Percentiles rank a stretch among this genome's conserved stretches.
Conservation (phyloP, 345 rosid genomes). For the Salix brachista region DNA sequence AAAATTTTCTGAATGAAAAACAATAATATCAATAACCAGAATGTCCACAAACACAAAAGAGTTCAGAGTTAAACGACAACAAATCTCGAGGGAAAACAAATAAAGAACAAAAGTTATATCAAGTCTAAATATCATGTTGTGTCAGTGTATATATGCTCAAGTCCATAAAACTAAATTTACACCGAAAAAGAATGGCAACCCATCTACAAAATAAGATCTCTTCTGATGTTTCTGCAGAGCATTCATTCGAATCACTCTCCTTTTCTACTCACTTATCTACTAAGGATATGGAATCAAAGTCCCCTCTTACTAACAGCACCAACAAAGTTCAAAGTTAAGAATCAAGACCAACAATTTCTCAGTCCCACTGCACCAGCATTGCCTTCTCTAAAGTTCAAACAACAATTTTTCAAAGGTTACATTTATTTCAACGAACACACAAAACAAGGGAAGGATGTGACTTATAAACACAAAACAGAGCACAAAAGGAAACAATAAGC, state of each 20-base stretch:
- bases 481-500: no score
- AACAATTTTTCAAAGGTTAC: no score
- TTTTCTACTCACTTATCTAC: conserved; percentile 36
- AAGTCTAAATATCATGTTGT: not conserved
- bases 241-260: conserved; percentile 34
- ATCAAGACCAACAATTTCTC: conserved; percentile 13
- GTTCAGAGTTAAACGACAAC: not conserved
- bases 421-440: no score
- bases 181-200: conserved; percentile 27
- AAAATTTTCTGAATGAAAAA: not conserved
- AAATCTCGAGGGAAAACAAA: not conserved
- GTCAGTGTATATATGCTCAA: not conserved
- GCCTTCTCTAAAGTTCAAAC: no score
- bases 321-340: not conserved
- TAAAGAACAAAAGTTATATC: not conserved
- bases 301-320: conserved; percentile 3
- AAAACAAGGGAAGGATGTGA: no score
- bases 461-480: no score
- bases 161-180: not conserved
- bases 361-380: no score
- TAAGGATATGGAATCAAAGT: conserved; percentile 33
- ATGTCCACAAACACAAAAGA: not conserved
- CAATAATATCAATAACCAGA: not conserved
- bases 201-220: conserved; percentile 20
- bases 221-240: conserved; percentile 27